Percentiles rank a stretch among this genome's conserved stretches.
Evolutionary conservation across 805 yeast genomes (phyloP).

Genomic region (Ogataea salicorniae): DNA sequence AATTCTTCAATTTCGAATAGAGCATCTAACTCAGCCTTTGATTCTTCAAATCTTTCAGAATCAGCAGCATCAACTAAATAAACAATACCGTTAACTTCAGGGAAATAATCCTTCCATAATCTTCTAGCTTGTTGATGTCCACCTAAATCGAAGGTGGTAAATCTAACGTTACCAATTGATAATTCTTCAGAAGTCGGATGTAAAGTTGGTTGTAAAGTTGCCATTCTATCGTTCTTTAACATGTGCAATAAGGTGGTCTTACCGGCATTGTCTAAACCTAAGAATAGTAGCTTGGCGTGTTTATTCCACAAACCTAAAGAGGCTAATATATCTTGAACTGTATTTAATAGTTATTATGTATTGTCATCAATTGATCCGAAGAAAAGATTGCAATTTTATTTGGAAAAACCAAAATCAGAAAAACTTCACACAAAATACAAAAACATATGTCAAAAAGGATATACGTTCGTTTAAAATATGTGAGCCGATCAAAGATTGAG

Average conservation of each 20-base stretch:
- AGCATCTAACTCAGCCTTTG: constrained; percentile 91
- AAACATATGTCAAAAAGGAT: too few species aligned
- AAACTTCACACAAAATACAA: too few species aligned
- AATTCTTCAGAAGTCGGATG: constrained; percentile 99
- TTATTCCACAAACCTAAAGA: constrained; percentile 85
- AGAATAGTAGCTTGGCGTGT: constrained; percentile 91
- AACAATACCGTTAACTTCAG: constrained; percentile 97
- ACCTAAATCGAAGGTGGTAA: constrained; percentile 97
- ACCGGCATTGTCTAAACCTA: constrained; percentile 97
- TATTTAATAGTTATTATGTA: neutral
- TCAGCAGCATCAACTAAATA: constrained; percentile 97
- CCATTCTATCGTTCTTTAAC: constrained; percentile 92
- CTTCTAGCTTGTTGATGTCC: constrained; percentile 99
- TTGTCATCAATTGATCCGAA: neutral
- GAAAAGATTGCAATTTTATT: neutral
- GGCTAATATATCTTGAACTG: constrained; percentile 71
- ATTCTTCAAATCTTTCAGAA: constrained; percentile 89
- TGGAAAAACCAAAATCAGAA: neutral
- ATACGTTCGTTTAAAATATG: neutral
- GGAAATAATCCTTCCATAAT: constrained; percentile 98
- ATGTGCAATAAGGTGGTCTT: constrained; percentile 85
- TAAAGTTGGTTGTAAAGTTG: constrained; percentile 94
- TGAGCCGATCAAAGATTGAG: neutral
- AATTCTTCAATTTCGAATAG: constrained; percentile 91
- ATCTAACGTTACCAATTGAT: constrained; percentile 92